Base-by-base conservation (phyloP, 768 basidiomycete genomes). In the Mrakia gelida region DNA sequence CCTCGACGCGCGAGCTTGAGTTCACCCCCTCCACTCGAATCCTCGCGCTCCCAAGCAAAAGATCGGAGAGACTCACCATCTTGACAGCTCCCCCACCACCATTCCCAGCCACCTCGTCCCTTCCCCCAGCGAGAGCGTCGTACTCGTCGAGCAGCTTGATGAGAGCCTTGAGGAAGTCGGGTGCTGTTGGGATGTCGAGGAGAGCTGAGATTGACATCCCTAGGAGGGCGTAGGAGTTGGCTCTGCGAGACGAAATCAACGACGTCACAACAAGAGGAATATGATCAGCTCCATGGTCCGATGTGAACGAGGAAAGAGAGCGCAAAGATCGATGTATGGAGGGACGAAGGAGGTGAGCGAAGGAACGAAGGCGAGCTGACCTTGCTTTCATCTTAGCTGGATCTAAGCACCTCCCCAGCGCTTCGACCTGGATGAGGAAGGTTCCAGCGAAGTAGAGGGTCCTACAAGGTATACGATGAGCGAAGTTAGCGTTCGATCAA, bases 121-220 rank as follows among this genome's bases (percentile, higher is more conserved):
- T 15, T 59, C 49, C 34, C 0, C 72, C 34, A 38, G 52, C 72
- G 18, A 73, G 34, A 32, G 72, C 67, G 56, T 73, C 72, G 34
- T 73, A 59, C 56, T 73, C 72, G 56, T 73, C 72, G 16, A 73
- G 72, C 72, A 73, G 49, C 72, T 73, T 52, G 7, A 30, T 59
- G 32, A 73, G 72, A 30, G 52, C 34, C 15, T 73, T 73, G 72
- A 73, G 30, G 56, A 73, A 54, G 38, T 73, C 52, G 32, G 21
- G 30, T 0, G 72, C 72, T 6, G 54, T 56, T 9, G 72, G 52
- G 72, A 49, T 52, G 34, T 73, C 72, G 56, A 73, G 72, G n/a
- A 73, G 28, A 6, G 30, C 72, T 13, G 72, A 73, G 72, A 73
- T 73, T 15, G 72, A 73, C 34, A 54, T 52, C 1, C 49, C 49